Conservation (phyloP, 2,329 filamentous ascomycete species). For the Whalleya microplaca region DNA sequence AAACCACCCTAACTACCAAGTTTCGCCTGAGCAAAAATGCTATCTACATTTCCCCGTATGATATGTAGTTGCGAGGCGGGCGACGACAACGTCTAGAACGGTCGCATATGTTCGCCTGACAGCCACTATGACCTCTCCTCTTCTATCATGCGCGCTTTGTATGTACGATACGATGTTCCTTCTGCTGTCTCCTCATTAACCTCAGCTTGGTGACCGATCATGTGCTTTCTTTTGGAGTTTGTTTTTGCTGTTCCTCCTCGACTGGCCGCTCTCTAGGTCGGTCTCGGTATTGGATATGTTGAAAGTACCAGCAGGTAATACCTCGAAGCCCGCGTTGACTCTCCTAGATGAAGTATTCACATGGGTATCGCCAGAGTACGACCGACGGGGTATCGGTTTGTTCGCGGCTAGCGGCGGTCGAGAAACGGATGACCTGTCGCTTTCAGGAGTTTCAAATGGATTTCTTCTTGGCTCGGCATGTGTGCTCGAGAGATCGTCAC, state of each 20-base stretch:
- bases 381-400: slow-evolving; percentile 31
- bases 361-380: slow-evolving; percentile 32
- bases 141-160: slow-evolving; percentile 11
- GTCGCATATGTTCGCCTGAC: neutral
- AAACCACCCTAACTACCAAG: slow-evolving; percentile 5
- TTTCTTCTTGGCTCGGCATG: slow-evolving; percentile 21
- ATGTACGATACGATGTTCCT: slow-evolving; percentile 9
- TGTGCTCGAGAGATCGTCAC: slow-evolving; percentile 21
- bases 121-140: slow-evolving; percentile 4
- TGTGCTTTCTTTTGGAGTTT: slow-evolving; percentile 28
- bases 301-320: slow-evolving; percentile 37
- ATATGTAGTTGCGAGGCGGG: slow-evolving; percentile 4
- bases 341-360: slow-evolving; percentile 30
- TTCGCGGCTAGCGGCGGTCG: slow-evolving; percentile 19
- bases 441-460: slow-evolving; percentile 14
- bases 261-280: slow-evolving; percentile 25
- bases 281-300: slow-evolving; percentile 24
- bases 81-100: neutral
- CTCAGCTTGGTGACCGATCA: slow-evolving; percentile 22
- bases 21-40: slow-evolving; percentile 25
- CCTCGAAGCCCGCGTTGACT: slow-evolving; percentile 37
- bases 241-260: slow-evolving; percentile 16
- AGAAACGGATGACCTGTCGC: slow-evolving; percentile 7
- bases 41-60: slow-evolving; percentile 20
- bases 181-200: slow-evolving; percentile 11